A percentile compares a stretch with the other conserved stretches of the same genome.
Conservation (phyloP, 2,329 filamentous ascomycete genomes). For the Alternaria angustiovoidea region DNA sequence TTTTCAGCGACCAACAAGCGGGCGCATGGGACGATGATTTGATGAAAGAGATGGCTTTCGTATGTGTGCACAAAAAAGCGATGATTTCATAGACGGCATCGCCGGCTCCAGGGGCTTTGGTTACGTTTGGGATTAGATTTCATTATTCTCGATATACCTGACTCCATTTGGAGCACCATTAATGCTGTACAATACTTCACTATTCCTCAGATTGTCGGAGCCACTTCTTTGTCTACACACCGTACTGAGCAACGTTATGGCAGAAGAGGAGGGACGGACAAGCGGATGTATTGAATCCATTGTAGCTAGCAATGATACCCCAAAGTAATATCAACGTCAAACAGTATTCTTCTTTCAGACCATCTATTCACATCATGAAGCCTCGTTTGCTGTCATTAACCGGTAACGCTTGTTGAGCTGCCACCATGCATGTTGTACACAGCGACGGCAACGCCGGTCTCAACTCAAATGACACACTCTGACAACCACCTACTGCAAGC, state of each 20-base stretch:
- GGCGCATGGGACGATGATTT: conserved; percentile 18
- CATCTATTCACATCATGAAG: neutral
- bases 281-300: neutral
- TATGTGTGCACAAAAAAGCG: conserved; percentile 21
- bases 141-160: conserved; percentile 1
- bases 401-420: neutral
- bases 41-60: conserved; percentile 21
- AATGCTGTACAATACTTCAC: conserved; percentile 17
- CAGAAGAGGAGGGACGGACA: neutral
- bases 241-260: neutral
- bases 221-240: neutral
- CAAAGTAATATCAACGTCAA: neutral
- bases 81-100: conserved; percentile 11
- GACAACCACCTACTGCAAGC: neutral
- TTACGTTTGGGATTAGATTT: conserved; percentile 13
- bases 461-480: neutral
- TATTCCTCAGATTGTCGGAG: neutral
- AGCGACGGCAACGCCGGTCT: neutral
- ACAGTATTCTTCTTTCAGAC: neutral
- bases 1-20: conserved; percentile 19
- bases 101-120: conserved; percentile 4
- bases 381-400: neutral
- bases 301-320: conserved; percentile 2
- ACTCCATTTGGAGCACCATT: conserved; percentile 14
- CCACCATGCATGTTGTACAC: neutral